Evolutionary conservation across 2,329 filamentous ascomycete species (phyloP).

Genomic region (Aureobasidium sp.): DNA sequence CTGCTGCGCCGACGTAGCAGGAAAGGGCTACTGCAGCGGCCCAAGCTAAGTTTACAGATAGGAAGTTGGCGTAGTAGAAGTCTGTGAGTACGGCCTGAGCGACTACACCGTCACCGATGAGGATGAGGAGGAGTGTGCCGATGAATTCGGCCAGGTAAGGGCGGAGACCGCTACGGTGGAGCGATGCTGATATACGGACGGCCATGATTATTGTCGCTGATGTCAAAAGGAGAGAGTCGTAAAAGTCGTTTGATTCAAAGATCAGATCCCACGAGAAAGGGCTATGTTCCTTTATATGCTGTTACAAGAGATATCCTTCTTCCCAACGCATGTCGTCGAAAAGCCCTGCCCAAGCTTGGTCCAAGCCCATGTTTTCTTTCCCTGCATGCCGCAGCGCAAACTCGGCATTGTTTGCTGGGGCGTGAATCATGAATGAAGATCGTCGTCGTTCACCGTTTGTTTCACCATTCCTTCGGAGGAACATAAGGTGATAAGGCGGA

Average conservation of each 20-base stretch:
- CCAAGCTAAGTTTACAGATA: conserved; percentile 10
- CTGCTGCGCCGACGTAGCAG: background rate
- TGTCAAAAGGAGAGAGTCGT: background rate
- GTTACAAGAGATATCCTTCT: background rate
- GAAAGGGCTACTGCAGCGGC: conserved; percentile 1
- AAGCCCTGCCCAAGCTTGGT: conserved; percentile 3
- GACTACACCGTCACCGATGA: conserved; percentile 13
- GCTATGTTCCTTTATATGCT: background rate
- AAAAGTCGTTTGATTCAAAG: background rate
- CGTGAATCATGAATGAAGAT: background rate
- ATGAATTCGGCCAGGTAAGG: conserved; percentile 12
- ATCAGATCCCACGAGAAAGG: background rate
- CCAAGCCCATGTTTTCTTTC: background rate
- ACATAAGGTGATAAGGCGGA: background rate
- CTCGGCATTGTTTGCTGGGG: conserved; percentile 7
- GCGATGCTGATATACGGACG: background rate
- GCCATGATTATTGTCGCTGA: background rate
- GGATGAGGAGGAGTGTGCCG: conserved; percentile 7
- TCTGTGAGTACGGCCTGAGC: conserved; percentile 8
- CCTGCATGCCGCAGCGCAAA: background rate
- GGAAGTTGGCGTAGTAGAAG: conserved; percentile 1
- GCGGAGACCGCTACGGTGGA: background rate
- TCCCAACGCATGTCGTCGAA: background rate
- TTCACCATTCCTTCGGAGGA: background rate
- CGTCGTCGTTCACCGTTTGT: conserved; percentile 8